A percentile compares a stretch with the other conserved stretches of the same genome.
Evolutionary conservation across 305 asterid species (phyloP).

Genomic region (Petunia hybrid): DNA sequence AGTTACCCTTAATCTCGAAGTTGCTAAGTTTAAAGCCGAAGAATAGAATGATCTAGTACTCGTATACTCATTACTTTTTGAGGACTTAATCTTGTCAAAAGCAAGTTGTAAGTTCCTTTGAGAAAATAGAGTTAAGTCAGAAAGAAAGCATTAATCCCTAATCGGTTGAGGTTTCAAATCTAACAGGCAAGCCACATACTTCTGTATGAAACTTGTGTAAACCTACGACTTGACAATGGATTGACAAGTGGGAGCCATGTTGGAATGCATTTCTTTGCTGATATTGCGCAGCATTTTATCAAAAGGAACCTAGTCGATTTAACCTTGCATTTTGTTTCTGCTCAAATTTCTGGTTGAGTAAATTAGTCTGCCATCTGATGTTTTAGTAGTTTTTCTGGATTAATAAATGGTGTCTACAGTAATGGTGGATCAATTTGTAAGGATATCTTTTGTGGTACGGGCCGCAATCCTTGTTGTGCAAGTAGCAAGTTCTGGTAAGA

Average conservation of each 20-base stretch:
- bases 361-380: conserved; percentile 9
- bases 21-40: neutral
- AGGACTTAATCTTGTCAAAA: neutral
- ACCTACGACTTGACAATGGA: neutral
- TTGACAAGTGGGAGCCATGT: neutral
- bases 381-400: neutral
- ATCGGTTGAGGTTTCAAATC: neutral
- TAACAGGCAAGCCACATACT: neutral
- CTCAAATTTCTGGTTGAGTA: neutral
- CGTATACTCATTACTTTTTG: neutral
- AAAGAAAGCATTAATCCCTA: neutral
- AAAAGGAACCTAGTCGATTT: neutral
- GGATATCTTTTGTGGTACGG: neutral
- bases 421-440: neutral
- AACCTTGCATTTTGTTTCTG: neutral
- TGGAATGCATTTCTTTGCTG: neutral
- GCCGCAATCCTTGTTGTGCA: neutral
- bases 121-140: neutral
- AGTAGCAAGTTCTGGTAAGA: neutral
- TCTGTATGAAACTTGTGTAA: conserved; percentile 12
- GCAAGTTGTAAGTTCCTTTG: neutral
- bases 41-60: neutral
- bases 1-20: neutral
- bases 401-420: neutral
- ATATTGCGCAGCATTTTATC: neutral